These are phyloP conservation scores for Didymosphaeria variabile DNA, from an alignment of 2,329 filamentous ascomycete species.

Conservation along the genomic window DNA sequence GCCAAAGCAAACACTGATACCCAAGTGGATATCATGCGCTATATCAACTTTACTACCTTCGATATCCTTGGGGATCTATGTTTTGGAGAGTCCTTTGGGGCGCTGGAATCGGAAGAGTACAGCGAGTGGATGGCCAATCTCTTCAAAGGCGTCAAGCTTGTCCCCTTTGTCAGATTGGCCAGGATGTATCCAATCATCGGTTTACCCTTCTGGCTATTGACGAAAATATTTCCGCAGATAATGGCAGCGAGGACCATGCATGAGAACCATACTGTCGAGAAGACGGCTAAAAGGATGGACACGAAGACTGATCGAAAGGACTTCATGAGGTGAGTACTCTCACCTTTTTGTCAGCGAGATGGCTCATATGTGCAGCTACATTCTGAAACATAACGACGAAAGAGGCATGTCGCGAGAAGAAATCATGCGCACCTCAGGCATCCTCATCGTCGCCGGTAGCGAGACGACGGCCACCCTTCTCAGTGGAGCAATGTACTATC, in stretches of 20 bases:
- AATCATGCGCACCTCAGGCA: conserved; percentile 41
- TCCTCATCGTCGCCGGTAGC: conserved; percentile 51
- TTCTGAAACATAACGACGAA: conserved; percentile 26
- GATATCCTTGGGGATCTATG: conserved; percentile 39
- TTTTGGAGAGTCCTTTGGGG: conserved; percentile 40
- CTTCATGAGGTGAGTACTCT: conserved; percentile 22
- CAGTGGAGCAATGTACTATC: conserved; percentile 27
- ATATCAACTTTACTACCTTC: conserved; percentile 34
- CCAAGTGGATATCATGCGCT: conserved; percentile 25
- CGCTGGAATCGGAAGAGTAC: conserved; percentile 29
- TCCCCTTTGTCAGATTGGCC: conserved; percentile 16
- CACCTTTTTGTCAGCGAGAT: too few relatives aligned
- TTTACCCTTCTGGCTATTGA: conserved; percentile 13
- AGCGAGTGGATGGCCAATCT: conserved; percentile 33
- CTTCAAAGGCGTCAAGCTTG: conserved; percentile 21
- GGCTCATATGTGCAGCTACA: conserved; percentile 18
- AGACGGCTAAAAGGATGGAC: conserved; percentile 23
- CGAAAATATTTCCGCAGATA: conserved; percentile 19
- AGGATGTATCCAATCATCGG: conserved; percentile 24
- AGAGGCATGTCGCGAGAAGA: conserved; percentile 39
- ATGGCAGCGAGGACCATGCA: conserved; percentile 17
- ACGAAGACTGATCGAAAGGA: conserved; percentile 30
- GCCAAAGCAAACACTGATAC: conserved; percentile 14
- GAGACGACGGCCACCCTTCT: conserved; percentile 48
- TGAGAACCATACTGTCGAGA: conserved; percentile 22